These are phyloP conservation scores for Chenopodium quinoa DNA, from an alignment of 148 eudicot genomes.

Conservation along the genomic window DNA sequence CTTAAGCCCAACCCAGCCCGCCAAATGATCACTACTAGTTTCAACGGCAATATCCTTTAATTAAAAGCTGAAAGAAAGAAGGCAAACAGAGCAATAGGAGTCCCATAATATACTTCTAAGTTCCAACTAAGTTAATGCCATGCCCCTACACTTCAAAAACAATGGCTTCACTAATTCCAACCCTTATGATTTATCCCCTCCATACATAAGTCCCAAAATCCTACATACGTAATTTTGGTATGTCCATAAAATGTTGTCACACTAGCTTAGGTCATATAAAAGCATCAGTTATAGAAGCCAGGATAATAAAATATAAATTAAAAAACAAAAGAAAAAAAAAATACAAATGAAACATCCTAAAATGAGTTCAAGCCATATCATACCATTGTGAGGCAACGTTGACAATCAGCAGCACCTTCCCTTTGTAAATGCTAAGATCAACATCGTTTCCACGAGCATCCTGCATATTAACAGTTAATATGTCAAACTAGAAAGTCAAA, in stretches of 20 bases:
- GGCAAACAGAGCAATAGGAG: too few relatives aligned
- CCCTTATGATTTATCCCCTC: background rate
- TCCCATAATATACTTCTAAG: too few relatives aligned
- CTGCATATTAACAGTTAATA: constrained; percentile 30
- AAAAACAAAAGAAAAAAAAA: too few relatives aligned
- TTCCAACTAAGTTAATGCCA: background rate
- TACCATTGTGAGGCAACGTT: constrained; percentile 79
- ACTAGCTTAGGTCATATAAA: background rate
- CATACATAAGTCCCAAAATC: background rate
- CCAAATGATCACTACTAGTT: too few relatives aligned
- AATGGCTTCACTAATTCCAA: background rate
- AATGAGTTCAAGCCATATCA: background rate
- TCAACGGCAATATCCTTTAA: too few relatives aligned
- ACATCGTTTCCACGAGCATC: constrained; percentile 67
- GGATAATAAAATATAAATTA: too few relatives aligned
- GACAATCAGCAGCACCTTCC: constrained; percentile 64
- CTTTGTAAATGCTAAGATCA: constrained; percentile 60
- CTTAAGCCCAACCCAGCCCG: too few relatives aligned
- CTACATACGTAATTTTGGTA: background rate
- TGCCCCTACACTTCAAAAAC: background rate
- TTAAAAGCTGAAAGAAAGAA: too few relatives aligned
- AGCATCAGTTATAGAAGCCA: background rate
- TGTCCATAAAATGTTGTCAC: background rate
- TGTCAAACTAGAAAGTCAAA: background rate
- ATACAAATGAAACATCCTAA: background rate